Base-by-base conservation (phyloP, 2,329 filamentous ascomycete genomes). In the Fusarium metavorans region DNA sequence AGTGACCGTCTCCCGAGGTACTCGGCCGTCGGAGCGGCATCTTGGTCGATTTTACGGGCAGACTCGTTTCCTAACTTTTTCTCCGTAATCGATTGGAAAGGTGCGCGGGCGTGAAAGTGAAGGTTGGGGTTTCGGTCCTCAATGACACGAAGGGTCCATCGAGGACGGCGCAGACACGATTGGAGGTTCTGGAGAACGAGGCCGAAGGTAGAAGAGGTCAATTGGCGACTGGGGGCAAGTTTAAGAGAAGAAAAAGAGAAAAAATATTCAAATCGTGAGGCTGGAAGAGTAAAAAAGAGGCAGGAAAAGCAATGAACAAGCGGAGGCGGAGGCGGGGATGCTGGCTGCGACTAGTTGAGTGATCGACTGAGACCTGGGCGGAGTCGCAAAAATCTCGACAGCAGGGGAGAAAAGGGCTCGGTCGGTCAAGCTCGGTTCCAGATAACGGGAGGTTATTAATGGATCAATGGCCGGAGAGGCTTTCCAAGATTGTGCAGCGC, bases 21-120 rank as follows among this genome's bases (percentile, higher is more conserved):
- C 69, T 78, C 43, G 76, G 74, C 67, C 78, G 76, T 75, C 77
- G 73, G 57, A 79, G 69, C 63, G 74, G 77, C 77, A 79, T 79
- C 10, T 73, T 77, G 66, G 27, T 71, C 23, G 18, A 52, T 66
- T 59, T 67, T 58, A 62, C 65, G 54, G 54, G 66, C 27, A 58
- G 16, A 59, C 18, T n/a, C 43, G 71, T 6, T 61, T 61, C 48
- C 45, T 23, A 54, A 43, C n/a, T 64, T 57, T 52, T 23, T 57
- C 64, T 58, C 18, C 34, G 30, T 66, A 18, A 14, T 37, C 63
- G 32, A 43, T 45, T 59, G 30, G 52, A 67, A 52, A 61, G 32
- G 37, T 30, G 23, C 48, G 67, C n/a, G 50, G 60, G 35, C 61
- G 57, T 66, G 45, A 64, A 64, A 50, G 35, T 64, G 52, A 61